phyloP scores from a whole-genome alignment of 441 rosid genomes.

The Syzygium malaccense region DNA sequence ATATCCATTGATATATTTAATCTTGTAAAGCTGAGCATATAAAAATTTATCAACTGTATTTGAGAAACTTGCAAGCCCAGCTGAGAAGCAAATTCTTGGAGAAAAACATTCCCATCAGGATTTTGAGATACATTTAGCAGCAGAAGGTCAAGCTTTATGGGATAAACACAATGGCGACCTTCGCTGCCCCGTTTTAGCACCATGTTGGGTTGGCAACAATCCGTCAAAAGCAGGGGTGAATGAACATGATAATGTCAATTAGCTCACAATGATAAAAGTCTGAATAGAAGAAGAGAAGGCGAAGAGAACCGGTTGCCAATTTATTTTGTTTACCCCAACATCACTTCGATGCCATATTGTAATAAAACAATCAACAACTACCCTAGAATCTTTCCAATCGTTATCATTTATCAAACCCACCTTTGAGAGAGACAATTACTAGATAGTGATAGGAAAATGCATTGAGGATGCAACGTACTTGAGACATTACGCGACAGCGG shows the following conservation, averaged over 20 bases:
- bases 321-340: neutral
- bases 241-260: constrained; percentile 8
- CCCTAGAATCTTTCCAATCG: neutral
- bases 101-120: no score
- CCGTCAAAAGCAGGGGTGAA: constrained; percentile 30
- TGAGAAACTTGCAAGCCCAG: no score
- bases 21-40: constrained; percentile 52
- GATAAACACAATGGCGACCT: constrained; percentile 88
- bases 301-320: neutral
- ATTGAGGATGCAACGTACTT: constrained; percentile 30
- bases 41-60: constrained; percentile 32
- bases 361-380: neutral
- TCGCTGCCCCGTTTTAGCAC: constrained; percentile 68
- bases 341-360: neutral
- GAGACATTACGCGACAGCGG: constrained; percentile 70
- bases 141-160: constrained; percentile 58
- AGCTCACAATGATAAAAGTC: neutral
- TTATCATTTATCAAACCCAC: neutral
- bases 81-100: no score
- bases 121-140: no score
- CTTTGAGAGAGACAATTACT: neutral
- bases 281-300: neutral
- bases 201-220: constrained; percentile 73
- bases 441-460: constrained; percentile 1
- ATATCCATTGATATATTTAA: constrained; percentile 94